Evolutionary conservation across 2,329 filamentous ascomycete genomes (phyloP).

Genomic region (Sporothrix protearum): DNA sequence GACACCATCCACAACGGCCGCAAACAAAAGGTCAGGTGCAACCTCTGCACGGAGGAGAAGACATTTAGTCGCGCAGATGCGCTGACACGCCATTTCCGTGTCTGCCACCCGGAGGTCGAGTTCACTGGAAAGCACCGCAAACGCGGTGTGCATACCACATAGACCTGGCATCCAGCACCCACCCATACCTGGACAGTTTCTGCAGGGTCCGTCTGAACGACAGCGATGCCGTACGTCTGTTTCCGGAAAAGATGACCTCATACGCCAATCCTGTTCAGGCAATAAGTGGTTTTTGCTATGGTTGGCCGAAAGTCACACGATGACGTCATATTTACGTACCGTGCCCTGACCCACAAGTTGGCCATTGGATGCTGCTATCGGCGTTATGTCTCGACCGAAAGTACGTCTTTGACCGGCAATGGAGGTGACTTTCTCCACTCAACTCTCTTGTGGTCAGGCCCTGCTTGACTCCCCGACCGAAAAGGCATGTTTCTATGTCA

Average conservation of each 20-base stretch:
- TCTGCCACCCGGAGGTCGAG: conserved; percentile 86
- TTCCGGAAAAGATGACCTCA: conserved; percentile 11
- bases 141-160: conserved; percentile 28
- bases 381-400: not conserved
- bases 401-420: not conserved
- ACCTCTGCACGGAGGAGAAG: conserved; percentile 92
- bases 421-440: too few relatives aligned
- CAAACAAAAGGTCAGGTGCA: conserved; percentile 92
- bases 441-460: not conserved
- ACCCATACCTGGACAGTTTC: not conserved
- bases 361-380: too few relatives aligned
- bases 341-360: not conserved
- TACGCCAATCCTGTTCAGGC: not conserved
- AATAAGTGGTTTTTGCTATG: not conserved
- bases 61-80: conserved; percentile 95
- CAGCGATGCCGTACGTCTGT: not conserved
- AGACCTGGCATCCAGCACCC: not conserved
- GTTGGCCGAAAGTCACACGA: not conserved
- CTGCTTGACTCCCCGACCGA: not conserved
- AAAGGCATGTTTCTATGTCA: not conserved
- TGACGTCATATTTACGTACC: conserved; percentile 10
- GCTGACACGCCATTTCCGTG: conserved; percentile 86
- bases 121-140: conserved; percentile 63
- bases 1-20: conserved; percentile 94
- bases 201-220: not conserved